phyloP scores from a whole-genome alignment of 305 asterid genomes.

The Fraxinus velutina region DNA sequence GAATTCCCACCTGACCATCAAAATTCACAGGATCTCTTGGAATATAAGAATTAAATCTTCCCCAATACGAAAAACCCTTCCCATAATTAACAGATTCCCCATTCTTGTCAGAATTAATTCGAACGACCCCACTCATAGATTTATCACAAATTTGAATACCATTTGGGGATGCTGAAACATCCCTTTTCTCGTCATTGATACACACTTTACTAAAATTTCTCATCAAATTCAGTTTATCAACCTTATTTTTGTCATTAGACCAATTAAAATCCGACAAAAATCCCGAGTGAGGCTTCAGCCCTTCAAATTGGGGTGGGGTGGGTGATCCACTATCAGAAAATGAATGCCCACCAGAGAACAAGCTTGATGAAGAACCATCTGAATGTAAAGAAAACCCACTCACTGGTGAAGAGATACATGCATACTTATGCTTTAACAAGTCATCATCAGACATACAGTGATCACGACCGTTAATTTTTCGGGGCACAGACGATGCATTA shows the following conservation, averaged over 20 bases:
- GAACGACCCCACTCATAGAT: slow-evolving; percentile 3
- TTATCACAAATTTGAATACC: slow-evolving; percentile 23
- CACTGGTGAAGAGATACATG: slow-evolving; percentile 51
- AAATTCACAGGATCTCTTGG: slow-evolving; percentile 29
- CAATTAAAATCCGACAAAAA: slow-evolving; percentile 34
- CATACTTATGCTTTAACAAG: slow-evolving; percentile 31
- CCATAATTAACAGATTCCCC: slow-evolving; percentile 25
- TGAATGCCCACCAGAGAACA: slow-evolving; percentile 47
- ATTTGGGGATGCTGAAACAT: slow-evolving; percentile 15
- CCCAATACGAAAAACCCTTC: slow-evolving; percentile 28
- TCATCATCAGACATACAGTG: slow-evolving; percentile 38
- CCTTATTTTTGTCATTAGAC: slow-evolving; percentile 21
- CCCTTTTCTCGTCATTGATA: slow-evolving; percentile 40
- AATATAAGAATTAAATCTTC: slow-evolving; percentile 36
- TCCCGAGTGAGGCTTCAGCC: slow-evolving; percentile 18
- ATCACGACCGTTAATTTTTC: slow-evolving; percentile 19
- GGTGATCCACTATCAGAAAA: slow-evolving; percentile 52
- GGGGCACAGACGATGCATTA: slow-evolving; percentile 37
- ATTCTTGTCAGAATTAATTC: slow-evolving; percentile 29
- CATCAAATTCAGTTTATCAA: slow-evolving; percentile 42
- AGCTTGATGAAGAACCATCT: slow-evolving; percentile 63
- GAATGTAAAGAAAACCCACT: slow-evolving; percentile 59
- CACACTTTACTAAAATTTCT: slow-evolving; percentile 43
- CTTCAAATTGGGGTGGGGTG: slow-evolving; percentile 40
- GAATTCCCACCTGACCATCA: slow-evolving; percentile 34